Evolutionary conservation across 2,329 filamentous ascomycete genomes (phyloP), one percentile per base, ranked within the genome.

Genomic region (Aureobasidium subglaciale): DNA sequence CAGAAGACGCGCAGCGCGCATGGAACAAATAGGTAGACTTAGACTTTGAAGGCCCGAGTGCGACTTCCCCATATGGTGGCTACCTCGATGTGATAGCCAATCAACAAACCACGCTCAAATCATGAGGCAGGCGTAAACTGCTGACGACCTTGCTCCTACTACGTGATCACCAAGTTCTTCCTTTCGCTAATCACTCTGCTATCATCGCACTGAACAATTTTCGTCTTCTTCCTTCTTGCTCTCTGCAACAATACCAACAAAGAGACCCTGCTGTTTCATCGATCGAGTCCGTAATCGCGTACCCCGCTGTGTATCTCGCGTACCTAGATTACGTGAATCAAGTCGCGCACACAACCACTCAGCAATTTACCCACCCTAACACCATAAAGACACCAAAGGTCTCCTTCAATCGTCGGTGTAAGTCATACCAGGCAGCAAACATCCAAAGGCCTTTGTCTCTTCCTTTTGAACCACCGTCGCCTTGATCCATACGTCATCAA

Each of bases 401-500:
- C 48, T 52, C 27, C 27, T 24, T 42, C 29, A 27, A 34, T 13
- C 34, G 34, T 41, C 49, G 49, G 38, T 34, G 49, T 54, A 54
- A 54, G 49, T 54, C 49, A 27, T 29, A 27, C 18, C 38, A 54
- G 27, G 27, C 49, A 43, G 38, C 35, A 40, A 11, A 13, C 7
- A 32, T 15, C 27, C 48, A 30, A 11, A 40, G 10, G 18, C 48
- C 34, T 27, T 40, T 54, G 37, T 34, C 38, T 42, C 35, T 13
- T 29, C 18, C 25, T 52, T n/a, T 40, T 38, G 35, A 30, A 2
- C 22, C 46, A 25, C 41, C 48, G 16, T 43, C 38, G 48, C 13
- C 49, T 25, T 43, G 35, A 41, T 52, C 49, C 27, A 48, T 46
- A 35, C 56, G 55, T 29, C 58, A 57, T 56, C 55, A 38, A 55